Evolutionary conservation across 345 rosid genomes (phyloP).

Genomic region (Nasturtium officinale): DNA sequence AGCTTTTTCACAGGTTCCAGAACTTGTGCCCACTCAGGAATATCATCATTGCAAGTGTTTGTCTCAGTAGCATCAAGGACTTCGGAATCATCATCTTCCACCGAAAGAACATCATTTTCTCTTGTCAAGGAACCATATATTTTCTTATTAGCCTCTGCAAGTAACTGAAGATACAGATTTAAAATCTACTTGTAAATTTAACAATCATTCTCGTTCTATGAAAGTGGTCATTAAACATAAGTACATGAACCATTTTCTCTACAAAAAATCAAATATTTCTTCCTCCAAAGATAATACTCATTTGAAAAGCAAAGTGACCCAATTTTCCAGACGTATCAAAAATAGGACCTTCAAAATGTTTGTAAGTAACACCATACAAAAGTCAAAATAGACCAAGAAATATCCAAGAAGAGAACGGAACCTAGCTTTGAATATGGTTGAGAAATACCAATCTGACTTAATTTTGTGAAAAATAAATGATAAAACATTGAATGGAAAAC

Average conservation of each 20-base stretch:
- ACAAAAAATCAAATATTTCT: neutral
- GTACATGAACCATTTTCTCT: neutral
- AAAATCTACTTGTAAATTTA: constrained; percentile 21
- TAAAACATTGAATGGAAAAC: constrained; percentile 19
- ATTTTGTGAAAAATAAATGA: constrained; percentile 3
- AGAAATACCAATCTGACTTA: constrained; percentile 6
- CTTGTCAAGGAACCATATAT: constrained; percentile 63
- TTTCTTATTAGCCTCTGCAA: constrained; percentile 89
- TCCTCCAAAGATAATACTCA: constrained; percentile 16
- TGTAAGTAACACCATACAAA: constrained; percentile 11
- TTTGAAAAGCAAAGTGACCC: constrained; percentile 7
- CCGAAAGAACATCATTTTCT: constrained; percentile 57
- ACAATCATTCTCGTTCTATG: constrained; percentile 6
- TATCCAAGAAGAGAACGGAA: constrained; percentile 2
- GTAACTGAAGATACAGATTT: constrained; percentile 70
- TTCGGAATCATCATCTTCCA: constrained; percentile 72
- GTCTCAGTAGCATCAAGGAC: constrained; percentile 55
- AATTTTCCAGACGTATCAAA: constrained; percentile 3
- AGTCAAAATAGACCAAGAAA: neutral
- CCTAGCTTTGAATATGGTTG: constrained; percentile 20
- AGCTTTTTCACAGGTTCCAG: constrained; percentile 91
- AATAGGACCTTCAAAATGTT: neutral
- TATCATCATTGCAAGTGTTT: constrained; percentile 53
- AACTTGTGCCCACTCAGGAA: constrained; percentile 87
- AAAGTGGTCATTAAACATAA: neutral